Conservation (phyloP, 306 rosid species). For the Rosa lucieae region DNA sequence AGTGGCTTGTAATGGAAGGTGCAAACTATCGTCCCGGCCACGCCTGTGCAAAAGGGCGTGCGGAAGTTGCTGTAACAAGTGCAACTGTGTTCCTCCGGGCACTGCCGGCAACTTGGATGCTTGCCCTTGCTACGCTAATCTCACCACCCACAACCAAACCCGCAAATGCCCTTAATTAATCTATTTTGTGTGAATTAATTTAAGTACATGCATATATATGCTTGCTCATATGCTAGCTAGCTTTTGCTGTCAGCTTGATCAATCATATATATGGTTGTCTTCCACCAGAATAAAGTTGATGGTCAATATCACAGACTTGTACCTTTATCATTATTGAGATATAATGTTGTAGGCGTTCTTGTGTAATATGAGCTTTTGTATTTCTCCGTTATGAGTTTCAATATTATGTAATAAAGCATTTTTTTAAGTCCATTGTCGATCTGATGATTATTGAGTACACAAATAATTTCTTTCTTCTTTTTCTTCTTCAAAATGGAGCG, state of each 20-base stretch:
- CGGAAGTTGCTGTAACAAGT: conserved; percentile 27
- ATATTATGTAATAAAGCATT: not conserved
- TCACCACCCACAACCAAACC: conserved; percentile 24
- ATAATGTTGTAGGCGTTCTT: not conserved
- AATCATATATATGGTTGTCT: conserved; percentile 4
- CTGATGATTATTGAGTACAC: too few relatives aligned
- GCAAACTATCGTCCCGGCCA: conserved; percentile 15
- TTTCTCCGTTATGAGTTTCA: not conserved
- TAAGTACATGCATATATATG: not conserved
- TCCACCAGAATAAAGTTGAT: conserved; percentile 4
- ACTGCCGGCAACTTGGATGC: conserved; percentile 28
- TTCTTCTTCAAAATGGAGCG: not conserved
- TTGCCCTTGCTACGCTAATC: conserved; percentile 35
- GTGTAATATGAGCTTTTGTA: not conserved
- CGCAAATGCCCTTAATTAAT: conserved; percentile 27
- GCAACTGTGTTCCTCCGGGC: conserved; percentile 33
- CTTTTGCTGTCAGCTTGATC: conserved; percentile 1
- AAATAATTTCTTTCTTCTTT: not conserved
- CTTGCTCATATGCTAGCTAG: not conserved
- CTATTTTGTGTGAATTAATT: not conserved
- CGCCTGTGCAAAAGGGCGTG: conserved; percentile 35
- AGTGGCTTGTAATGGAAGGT: conserved; percentile 20
- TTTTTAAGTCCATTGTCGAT: not conserved
- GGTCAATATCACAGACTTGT: not conserved
- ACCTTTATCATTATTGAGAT: not conserved